These are phyloP conservation scores for Russula foetens DNA, from an alignment of 768 basidiomycete species.

Conservation along the genomic window DNA sequence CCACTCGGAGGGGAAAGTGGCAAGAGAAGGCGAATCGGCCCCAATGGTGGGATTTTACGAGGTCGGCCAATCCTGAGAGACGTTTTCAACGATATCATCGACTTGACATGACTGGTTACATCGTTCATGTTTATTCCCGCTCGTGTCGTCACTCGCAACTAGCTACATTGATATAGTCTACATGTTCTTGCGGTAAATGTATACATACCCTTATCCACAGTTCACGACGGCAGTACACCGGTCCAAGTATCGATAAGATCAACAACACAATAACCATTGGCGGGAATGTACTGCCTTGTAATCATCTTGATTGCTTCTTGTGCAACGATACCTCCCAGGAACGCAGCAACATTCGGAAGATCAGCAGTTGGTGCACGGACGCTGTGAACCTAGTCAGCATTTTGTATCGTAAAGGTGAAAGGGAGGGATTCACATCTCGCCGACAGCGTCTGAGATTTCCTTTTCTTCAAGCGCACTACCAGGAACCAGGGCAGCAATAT, in stretches of 20 bases:
- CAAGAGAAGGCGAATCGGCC: slow-evolving; percentile 31
- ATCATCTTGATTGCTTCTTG: slow-evolving; percentile 98
- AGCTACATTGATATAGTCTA: background rate
- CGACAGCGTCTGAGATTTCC: slow-evolving; percentile 50
- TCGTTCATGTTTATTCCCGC: background rate
- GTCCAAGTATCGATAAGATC: slow-evolving; percentile 82
- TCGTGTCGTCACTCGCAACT: background rate
- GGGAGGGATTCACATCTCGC: slow-evolving; percentile 54
- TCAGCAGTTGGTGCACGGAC: slow-evolving; percentile 76
- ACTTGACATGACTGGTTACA: slow-evolving; percentile 4
- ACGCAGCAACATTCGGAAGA: slow-evolving; percentile 87
- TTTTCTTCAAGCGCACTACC: slow-evolving; percentile 43
- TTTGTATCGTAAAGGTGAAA: background rate
- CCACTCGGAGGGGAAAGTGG: slow-evolving; percentile 20
- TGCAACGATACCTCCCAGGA: slow-evolving; percentile 88
- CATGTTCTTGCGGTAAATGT: background rate
- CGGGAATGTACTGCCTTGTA: slow-evolving; percentile 90
- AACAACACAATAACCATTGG: slow-evolving; percentile 75
- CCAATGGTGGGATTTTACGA: slow-evolving; percentile 39
- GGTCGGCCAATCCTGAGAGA: slow-evolving; percentile 56
- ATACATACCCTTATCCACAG: background rate
- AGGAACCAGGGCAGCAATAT: slow-evolving; percentile 41
- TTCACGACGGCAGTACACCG: slow-evolving; percentile 34
- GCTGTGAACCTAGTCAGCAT: slow-evolving; percentile 34
- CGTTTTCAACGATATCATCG: slow-evolving; percentile 37